These are phyloP conservation scores for Physaria fendleri DNA, from an alignment of 345 rosid genomes.

Conservation along the genomic window DNA sequence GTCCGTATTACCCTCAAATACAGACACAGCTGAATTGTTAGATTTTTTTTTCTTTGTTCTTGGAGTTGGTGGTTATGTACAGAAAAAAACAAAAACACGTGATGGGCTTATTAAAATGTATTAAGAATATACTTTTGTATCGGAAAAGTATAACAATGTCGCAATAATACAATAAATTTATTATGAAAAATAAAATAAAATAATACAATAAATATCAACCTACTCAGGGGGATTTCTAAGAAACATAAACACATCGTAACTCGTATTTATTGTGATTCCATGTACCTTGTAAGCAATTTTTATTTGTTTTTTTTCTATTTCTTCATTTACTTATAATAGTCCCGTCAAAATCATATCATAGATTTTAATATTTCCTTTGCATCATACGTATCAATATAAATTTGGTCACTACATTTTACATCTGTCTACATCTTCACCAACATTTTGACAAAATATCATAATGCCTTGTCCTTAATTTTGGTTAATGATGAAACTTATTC, in stretches of 20 bases:
- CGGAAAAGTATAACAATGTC: background rate
- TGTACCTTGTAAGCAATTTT: background rate
- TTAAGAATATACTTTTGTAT: background rate
- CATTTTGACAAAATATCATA: background rate
- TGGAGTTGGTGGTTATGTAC: background rate
- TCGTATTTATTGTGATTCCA: slow-evolving; percentile 8
- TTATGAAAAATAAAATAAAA: no score
- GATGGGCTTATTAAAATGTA: slow-evolving; percentile 8
- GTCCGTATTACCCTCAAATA: slow-evolving; percentile 10
- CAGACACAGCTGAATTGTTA: slow-evolving; percentile 12
- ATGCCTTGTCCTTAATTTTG: background rate
- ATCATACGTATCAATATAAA: background rate
- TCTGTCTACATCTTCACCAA: background rate
- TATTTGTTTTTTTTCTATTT: background rate
- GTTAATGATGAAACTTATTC: background rate
- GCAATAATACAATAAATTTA: slow-evolving; percentile 1
- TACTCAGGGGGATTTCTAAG: slow-evolving; percentile 14
- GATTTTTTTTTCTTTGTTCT: background rate
- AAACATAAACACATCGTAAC: slow-evolving; percentile 7
- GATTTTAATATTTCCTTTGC: background rate
- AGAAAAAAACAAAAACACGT: slow-evolving; percentile 32
- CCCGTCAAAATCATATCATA: background rate
- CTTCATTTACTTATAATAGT: background rate
- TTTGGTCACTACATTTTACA: background rate
- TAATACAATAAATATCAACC: slow-evolving; percentile 8